Conservation (phyloP, 2,329 filamentous ascomycete species). For the Bipolaris zeicola region DNA sequence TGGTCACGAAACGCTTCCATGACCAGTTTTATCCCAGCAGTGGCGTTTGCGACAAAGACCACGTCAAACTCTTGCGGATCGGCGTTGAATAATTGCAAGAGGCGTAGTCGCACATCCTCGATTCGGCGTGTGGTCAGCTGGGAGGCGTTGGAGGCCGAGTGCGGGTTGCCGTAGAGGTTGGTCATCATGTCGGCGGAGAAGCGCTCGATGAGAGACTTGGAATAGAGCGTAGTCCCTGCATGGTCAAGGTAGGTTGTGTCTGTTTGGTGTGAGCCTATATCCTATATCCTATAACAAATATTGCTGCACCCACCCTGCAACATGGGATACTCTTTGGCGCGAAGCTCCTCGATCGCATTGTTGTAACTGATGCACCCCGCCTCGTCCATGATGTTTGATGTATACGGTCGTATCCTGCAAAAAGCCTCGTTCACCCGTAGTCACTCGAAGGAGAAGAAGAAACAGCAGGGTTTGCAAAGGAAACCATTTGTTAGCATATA, state of each 20-base stretch:
- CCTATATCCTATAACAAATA: background rate
- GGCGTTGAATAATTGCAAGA: conserved; percentile 79
- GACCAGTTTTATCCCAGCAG: conserved; percentile 86
- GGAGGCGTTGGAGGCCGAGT: conserved; percentile 82
- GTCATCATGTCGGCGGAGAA: conserved; percentile 80
- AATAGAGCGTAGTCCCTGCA: conserved; percentile 85
- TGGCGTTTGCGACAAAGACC: conserved; percentile 91
- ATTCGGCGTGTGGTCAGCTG: conserved; percentile 75
- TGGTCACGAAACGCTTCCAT: conserved; percentile 74
- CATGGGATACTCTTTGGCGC: conserved; percentile 70
- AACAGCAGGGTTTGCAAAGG: conserved; percentile 10
- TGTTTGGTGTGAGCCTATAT: conserved; percentile 44
- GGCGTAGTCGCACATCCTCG: conserved; percentile 73
- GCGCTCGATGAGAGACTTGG: conserved; percentile 78
- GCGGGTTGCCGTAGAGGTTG: conserved; percentile 87
- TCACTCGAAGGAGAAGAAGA: conserved; percentile 24
- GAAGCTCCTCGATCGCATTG: conserved; percentile 62
- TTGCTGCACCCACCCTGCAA: conserved; percentile 60
- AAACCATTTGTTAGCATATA: conserved; percentile 31
- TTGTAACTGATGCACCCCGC: conserved; percentile 57
- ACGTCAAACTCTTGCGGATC: conserved; percentile 83
- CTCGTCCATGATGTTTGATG: conserved; percentile 35
- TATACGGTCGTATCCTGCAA: background rate
- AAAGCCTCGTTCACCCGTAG: conserved; percentile 24
- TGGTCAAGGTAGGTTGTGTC: conserved; percentile 86